Percentiles rank a stretch among this genome's conserved stretches.
These are phyloP conservation scores for Vanilla planifolia DNA, from an alignment of 106 monocot genomes.

Conservation along the genomic window DNA sequence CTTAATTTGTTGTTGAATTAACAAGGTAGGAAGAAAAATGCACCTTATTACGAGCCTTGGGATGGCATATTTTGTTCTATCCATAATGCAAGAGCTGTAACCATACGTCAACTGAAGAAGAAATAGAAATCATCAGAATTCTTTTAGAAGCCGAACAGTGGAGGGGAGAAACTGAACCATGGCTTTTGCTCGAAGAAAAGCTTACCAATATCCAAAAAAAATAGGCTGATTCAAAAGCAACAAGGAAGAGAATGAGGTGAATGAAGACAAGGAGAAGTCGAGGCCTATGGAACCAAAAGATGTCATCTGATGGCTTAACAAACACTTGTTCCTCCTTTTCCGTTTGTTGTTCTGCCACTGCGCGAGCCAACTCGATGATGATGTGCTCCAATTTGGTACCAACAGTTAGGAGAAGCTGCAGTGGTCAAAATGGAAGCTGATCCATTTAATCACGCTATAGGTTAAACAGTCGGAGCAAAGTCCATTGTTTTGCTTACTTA, in stretches of 20 bases:
- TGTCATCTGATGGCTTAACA: neutral
- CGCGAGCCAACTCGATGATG: neutral
- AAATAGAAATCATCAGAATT: neutral
- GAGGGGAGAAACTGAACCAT: neutral
- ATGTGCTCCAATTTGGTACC: conserved; percentile 2
- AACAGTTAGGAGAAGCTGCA: conserved; percentile 7
- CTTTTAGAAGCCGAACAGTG: too few relatives aligned
- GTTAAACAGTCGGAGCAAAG: too few relatives aligned
- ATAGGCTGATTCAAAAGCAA: neutral
- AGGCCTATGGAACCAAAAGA: conserved; percentile 4
- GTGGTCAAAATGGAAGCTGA: conserved; percentile 1
- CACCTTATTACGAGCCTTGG: too few relatives aligned
- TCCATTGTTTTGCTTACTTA: too few relatives aligned
- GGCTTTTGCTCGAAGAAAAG: neutral
- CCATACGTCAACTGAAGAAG: too few relatives aligned
- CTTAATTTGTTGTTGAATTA: too few relatives aligned
- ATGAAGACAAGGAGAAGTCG: neutral
- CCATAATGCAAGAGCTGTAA: too few relatives aligned
- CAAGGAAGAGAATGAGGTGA: too few relatives aligned
- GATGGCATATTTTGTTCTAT: too few relatives aligned
- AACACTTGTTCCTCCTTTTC: neutral
- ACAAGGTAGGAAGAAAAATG: too few relatives aligned
- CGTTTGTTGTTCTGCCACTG: conserved; percentile 3
- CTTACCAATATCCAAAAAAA: conserved; percentile 11
- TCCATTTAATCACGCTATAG: too few relatives aligned